Evolutionary conservation across 164 flowering plant species (phyloP).

Genomic region (Buxus sempervirens): DNA sequence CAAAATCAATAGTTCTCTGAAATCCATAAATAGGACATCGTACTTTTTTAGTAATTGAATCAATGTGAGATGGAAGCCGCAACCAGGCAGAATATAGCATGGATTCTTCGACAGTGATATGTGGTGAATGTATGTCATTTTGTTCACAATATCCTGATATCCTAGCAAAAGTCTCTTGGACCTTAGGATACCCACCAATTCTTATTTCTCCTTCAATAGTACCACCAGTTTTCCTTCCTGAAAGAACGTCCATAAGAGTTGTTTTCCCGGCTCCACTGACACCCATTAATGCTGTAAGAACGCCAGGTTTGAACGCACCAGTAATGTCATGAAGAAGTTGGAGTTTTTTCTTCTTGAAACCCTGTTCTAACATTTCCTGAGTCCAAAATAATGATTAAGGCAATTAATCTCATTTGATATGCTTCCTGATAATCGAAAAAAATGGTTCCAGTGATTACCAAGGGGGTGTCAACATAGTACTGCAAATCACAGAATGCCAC

Average conservation of each 20-base stretch:
- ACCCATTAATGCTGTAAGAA: constrained; percentile 85
- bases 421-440: background rate
- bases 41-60: constrained; percentile 51
- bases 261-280: constrained; percentile 91
- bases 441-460: constrained; percentile 32
- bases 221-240: constrained; percentile 85
- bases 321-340: constrained; percentile 65
- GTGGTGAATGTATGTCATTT: constrained; percentile 75
- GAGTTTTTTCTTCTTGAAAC: constrained; percentile 50
- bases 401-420: background rate
- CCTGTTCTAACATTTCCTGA: constrained; percentile 72
- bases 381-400: constrained; percentile 7
- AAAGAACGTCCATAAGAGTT: constrained; percentile 77
- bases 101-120: constrained; percentile 74
- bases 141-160: constrained; percentile 88
- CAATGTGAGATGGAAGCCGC: constrained; percentile 50
- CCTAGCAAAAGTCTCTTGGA: constrained; percentile 78
- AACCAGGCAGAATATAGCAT: constrained; percentile 74
- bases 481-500: constrained; percentile 55
- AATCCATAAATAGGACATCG: constrained; percentile 5
- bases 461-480: constrained; percentile 58
- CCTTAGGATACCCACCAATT: constrained; percentile 72
- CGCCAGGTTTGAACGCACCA: constrained; percentile 70
- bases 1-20: background rate
- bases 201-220: constrained; percentile 60